Evolutionary conservation across 179 eudicot species (phyloP), one percentile per base, ranked within the genome.

Genomic region (Camellia oleifera): DNA sequence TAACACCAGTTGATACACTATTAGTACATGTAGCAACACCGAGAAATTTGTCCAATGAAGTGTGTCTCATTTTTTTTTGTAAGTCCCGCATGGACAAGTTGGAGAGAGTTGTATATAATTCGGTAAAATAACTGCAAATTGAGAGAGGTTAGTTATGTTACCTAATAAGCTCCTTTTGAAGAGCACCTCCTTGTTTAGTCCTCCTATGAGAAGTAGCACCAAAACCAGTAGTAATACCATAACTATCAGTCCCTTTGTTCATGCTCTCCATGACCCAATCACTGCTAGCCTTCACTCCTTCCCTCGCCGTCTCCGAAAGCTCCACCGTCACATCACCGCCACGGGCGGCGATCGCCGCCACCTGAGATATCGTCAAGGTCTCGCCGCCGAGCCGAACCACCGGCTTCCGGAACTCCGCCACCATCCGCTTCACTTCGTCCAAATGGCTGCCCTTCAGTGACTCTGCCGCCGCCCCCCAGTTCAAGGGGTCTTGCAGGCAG

Each of bases 251-350:
- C 7, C 95, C 98, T 76, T 91, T 91, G 11, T 76, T 81, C 98
- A 94, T 91, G 64, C 97, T 92, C 3, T 94, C 98, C 98, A 94
- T 91, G 0, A 94, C 98, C 98, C 98, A 94, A 58, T 92, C 97
- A 69, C 97, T 91, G 58, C 98, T 94, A 4, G 95, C 97, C 82
- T 91, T 90, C 4, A 94, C 98, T 0, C 95, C 89, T 0, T 84
- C 92, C 79, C 92, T 71, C 1, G 97, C 86, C 2, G 84, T 50
- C 82, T 90, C 97, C 14, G 92, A 72, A 7, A 92, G 86, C 88
- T 89, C 92, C 48, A 94, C 95, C 76, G 77, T 74, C 9, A 88
- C 88, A 2, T 80, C 86, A 20, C 69, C 53, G 2, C 78, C 83
- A 26, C 80, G 23, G 32, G 78, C 78, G 5, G 87, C 89, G 9